These are phyloP conservation scores for Ceratocystis destructans DNA, from an alignment of 2,329 filamentous ascomycete genomes.

Conservation along the genomic window DNA sequence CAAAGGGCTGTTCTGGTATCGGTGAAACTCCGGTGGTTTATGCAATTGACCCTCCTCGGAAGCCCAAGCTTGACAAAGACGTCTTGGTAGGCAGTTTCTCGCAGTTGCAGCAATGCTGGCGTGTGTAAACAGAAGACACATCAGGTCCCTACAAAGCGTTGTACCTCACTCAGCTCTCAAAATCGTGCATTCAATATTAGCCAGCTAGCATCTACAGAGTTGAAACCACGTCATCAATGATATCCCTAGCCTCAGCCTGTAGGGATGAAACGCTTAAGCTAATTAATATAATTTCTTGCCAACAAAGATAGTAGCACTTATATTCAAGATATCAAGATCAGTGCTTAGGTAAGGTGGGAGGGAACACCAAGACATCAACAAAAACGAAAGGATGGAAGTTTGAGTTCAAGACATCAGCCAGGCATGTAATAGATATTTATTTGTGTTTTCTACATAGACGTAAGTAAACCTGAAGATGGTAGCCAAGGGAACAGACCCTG, in stretches of 20 bases:
- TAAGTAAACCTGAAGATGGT: no score
- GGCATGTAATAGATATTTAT: no score
- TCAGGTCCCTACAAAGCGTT: not conserved
- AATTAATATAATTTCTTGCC: not conserved
- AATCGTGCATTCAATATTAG: not conserved
- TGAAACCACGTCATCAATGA: not conserved
- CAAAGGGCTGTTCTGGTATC: slow-evolving; percentile 9
- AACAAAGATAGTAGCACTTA: no score
- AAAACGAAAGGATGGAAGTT: no score
- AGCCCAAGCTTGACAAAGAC: slow-evolving; percentile 15
- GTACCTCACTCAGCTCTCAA: not conserved
- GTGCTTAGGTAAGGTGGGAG: not conserved
- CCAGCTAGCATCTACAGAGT: not conserved
- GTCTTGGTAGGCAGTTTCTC: slow-evolving; percentile 14
- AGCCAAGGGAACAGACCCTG: no score
- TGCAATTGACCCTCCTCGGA: slow-evolving; percentile 19
- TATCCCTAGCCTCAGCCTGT: not conserved
- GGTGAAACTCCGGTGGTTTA: slow-evolving; percentile 17
- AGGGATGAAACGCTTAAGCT: not conserved
- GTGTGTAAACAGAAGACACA: not conserved
- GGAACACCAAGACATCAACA: not conserved
- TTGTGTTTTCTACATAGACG: no score
- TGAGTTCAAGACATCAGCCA: no score
- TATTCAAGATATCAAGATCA: not conserved
- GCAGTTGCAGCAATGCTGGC: slow-evolving; percentile 14